Conservation (phyloP, 176 grass and related monocot genomes). For the Dactylis glomerata region DNA sequence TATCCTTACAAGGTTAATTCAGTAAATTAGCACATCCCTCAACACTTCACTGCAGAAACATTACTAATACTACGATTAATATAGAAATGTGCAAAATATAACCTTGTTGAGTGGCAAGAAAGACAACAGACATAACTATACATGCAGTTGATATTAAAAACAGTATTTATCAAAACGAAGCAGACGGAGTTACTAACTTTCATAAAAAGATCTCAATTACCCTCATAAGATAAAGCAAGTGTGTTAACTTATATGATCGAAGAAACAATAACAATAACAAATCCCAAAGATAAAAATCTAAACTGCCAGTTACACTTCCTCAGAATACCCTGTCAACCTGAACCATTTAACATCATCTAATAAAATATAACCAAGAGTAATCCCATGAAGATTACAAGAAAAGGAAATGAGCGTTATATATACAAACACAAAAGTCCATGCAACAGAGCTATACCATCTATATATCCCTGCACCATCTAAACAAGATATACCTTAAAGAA, state of each 20-base stretch:
- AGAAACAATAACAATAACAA: conserved; percentile 7
- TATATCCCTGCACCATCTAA: background rate
- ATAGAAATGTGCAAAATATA: background rate
- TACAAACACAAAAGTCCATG: background rate
- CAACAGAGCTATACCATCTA: background rate
- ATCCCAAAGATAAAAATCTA: background rate
- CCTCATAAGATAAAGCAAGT: background rate
- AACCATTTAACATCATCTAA: background rate
- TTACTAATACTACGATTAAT: background rate
- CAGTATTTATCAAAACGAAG: background rate
- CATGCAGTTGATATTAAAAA: background rate
- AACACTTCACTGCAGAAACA: background rate
- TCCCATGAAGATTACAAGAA: background rate
- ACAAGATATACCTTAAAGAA: background rate
- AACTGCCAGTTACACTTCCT: background rate
- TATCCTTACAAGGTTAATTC: background rate
- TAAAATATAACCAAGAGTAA: background rate
- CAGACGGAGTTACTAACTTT: background rate
- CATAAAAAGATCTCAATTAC: background rate
- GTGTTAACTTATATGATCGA: background rate
- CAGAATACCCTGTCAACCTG: background rate
- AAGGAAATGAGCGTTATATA: conserved; percentile 1
- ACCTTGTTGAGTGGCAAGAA: background rate
- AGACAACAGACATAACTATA: background rate
- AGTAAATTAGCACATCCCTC: background rate